Evolutionary conservation across 176 grass and related monocot genomes (phyloP).

Genomic region (Themeda triandra): DNA sequence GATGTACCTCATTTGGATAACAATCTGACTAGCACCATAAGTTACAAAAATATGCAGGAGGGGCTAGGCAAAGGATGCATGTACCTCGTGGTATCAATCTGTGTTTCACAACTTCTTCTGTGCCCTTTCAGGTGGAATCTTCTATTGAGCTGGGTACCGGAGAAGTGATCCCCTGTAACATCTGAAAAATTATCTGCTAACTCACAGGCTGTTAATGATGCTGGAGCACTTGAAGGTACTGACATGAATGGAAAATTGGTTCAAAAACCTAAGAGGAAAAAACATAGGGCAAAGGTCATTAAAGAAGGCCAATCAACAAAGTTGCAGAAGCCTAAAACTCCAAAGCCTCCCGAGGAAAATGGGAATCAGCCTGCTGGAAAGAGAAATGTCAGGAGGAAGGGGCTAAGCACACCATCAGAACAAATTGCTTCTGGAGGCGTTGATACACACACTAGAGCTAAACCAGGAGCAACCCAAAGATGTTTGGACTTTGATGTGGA

Average conservation of each 20-base stretch:
- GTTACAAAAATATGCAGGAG: conserved; percentile 18
- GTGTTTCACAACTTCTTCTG: conserved; percentile 25
- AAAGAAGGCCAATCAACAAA: conserved; percentile 49
- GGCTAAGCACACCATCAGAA: conserved; percentile 3
- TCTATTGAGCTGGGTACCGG: neutral
- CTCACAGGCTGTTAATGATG: conserved; percentile 10
- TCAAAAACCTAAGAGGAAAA: conserved; percentile 62
- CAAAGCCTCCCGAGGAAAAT: conserved; percentile 35
- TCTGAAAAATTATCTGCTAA: conserved; percentile 11
- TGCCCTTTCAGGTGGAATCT: conserved; percentile 2
- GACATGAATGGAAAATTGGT: conserved; percentile 49
- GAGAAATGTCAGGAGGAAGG: conserved; percentile 76
- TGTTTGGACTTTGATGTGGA: conserved; percentile 56
- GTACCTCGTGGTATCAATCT: conserved; percentile 17
- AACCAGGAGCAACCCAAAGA: conserved; percentile 37
- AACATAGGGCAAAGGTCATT: conserved; percentile 77
- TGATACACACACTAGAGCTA: conserved; percentile 21
- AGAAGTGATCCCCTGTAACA: conserved; percentile 12
- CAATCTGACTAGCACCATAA: neutral
- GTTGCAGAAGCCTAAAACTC: conserved; percentile 44
- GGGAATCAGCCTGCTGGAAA: conserved; percentile 41
- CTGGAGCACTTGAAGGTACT: conserved; percentile 37
- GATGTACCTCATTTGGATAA: neutral
- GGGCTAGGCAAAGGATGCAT: neutral
- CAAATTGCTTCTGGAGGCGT: conserved; percentile 14